phyloP scores from a whole-genome alignment of 1,284 basidiomycete genomes.

The Irpex rosettiformis region DNA sequence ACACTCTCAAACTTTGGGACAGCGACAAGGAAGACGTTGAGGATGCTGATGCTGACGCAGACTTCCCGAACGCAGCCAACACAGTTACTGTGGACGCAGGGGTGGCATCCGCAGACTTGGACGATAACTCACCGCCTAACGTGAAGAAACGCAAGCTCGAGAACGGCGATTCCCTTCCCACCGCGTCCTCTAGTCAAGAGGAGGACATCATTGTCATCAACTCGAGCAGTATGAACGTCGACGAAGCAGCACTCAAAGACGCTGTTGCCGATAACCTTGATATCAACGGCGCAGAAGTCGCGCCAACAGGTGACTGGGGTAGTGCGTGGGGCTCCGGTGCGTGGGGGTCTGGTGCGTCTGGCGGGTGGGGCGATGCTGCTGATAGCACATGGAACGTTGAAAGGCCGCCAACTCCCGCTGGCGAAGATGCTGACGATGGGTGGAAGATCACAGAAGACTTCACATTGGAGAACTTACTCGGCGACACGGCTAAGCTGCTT shows the following conservation, averaged over 20 bases:
- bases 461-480: conserved; percentile 38
- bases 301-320: conserved; percentile 5
- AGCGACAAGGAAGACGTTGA: conserved; percentile 13
- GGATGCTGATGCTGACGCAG: not conserved
- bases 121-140: conserved; percentile 3
- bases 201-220: conserved; percentile 20
- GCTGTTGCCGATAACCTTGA: conserved; percentile 17
- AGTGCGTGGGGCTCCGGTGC: conserved; percentile 11
- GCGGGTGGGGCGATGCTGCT: not conserved
- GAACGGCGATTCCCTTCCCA: conserved; percentile 15
- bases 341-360: not conserved
- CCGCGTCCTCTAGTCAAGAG: conserved; percentile 24
- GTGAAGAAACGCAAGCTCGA: conserved; percentile 7
- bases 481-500: conserved; percentile 34
- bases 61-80: not conserved
- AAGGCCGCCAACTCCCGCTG: conserved; percentile 4
- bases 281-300: conserved; percentile 12
- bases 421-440: conserved; percentile 21
- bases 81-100: not conserved
- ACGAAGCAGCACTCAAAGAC: conserved; percentile 5
- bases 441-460: conserved; percentile 17
- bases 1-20: conserved; percentile 9
- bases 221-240: conserved; percentile 15
- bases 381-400: conserved; percentile 10
- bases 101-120: not conserved